A percentile compares a stretch with the other conserved stretches of the same genome.
Evolutionary conservation across 495 filamentous ascomycete species (phyloP).

Genomic region (Pyrenula aspistea): DNA sequence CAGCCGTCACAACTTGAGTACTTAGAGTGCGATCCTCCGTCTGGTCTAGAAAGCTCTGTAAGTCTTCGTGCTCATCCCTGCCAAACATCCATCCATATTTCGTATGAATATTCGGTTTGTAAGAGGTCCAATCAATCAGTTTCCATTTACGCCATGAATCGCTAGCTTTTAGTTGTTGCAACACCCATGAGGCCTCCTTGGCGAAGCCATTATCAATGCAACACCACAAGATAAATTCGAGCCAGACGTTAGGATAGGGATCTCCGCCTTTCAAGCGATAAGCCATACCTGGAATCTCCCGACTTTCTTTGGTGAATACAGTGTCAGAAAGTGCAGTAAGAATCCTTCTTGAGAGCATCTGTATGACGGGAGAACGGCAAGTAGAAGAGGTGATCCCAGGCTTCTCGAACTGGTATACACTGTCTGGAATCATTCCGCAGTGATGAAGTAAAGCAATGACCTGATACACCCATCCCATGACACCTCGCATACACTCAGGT

Average conservation of each 20-base stretch:
- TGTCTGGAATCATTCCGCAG: slow-evolving; percentile 39
- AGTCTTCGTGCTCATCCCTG: slow-evolving; percentile 9
- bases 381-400: background rate
- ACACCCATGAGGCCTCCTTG: slow-evolving; percentile 36
- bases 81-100: slow-evolving; percentile 7
- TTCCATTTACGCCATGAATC: slow-evolving; percentile 26
- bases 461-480: slow-evolving; percentile 45
- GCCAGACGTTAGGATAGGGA: slow-evolving; percentile 48
- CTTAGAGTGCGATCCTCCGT: slow-evolving; percentile 41
- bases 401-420: slow-evolving; percentile 37
- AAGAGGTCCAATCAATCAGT: slow-evolving; percentile 21
- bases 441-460: slow-evolving; percentile 51
- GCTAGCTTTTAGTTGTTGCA: slow-evolving; percentile 31
- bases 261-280: slow-evolving; percentile 38
- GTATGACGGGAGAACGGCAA: slow-evolving; percentile 42
- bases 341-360: slow-evolving; percentile 43
- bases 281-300: slow-evolving; percentile 32
- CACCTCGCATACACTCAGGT: slow-evolving; percentile 24
- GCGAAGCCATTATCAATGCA: slow-evolving; percentile 52
- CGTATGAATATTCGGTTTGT: slow-evolving; percentile 24
- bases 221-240: slow-evolving; percentile 56
- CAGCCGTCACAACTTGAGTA: slow-evolving; percentile 40
- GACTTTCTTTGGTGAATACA: slow-evolving; percentile 43
- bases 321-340: slow-evolving; percentile 51
- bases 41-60: slow-evolving; percentile 23